Base-by-base conservation (phyloP, 768 basidiomycete species). In the Leccinum variicolor region DNA sequence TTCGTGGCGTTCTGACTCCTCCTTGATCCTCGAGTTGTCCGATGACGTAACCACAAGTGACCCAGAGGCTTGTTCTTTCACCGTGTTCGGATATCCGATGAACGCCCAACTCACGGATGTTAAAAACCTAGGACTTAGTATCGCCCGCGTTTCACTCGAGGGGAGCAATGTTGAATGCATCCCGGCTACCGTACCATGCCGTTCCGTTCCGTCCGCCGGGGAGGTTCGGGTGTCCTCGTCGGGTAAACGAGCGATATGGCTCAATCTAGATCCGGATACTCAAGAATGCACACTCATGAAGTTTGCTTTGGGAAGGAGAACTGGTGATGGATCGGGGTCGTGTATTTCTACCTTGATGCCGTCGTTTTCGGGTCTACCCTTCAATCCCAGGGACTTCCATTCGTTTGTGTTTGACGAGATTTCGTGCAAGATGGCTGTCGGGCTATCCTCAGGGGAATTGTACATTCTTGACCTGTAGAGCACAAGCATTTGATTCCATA, bases 361-460 rank as follows among this genome's bases (percentile, higher is more conserved):
- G 1, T 66, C 73, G 10, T 73, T 81, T 60, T 72, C 79, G 13
- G 76, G 79, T 2, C 68, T 85, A 39, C 84, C 84, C 0, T 84
- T 86, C 54, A 74, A 77, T 59, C 74, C 78, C 17, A 69, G 75
- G 25, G 72, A 73, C 28, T 79, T 78, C 54, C 75, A 76, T 34
- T 76, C 76, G 0, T 67, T 86, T 28, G 77, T 77, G 3, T 83
- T 86, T 54, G 83, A 87, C 54, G 85, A 87, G 62, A 72, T 76
- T 5, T 77, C 77, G 3, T 83, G 85, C 31, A 73, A 76, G 29
- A 70, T 86, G 31, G 80, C 74, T 63, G 66, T 84, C 14, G 79
- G 77, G 10, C 67, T 85, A 14, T 76, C 78, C 39, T 82, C 79
- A 17, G 83, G 84, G 17, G 79, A 82, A 33, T 60, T 86, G 43